A percentile compares a stretch with the other conserved stretches of the same genome.
phyloP scores from a whole-genome alignment of 2,329 filamentous ascomycete genomes.

The Aotearoamyces nothofagi region DNA sequence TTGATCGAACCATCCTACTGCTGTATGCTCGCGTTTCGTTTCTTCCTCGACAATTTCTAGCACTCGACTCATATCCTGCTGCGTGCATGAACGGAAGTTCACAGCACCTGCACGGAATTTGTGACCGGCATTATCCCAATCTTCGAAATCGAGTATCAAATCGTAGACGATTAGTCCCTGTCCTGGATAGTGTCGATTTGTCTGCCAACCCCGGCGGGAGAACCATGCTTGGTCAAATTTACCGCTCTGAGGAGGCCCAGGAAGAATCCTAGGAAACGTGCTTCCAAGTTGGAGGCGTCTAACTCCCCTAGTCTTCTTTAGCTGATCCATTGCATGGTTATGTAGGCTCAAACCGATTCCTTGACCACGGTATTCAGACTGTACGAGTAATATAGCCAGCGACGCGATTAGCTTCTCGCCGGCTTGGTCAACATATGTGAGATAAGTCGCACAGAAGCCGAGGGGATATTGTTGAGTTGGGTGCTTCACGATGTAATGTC shows the following conservation, averaged over 20 bases:
- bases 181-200: constrained; percentile 28
- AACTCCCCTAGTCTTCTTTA: constrained; percentile 34
- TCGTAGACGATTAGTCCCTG: constrained; percentile 35
- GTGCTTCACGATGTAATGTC: constrained; percentile 40
- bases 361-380: constrained; percentile 27
- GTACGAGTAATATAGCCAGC: constrained; percentile 37
- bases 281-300: constrained; percentile 39
- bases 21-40: constrained; percentile 26
- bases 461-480: constrained; percentile 27
- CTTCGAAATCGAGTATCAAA: constrained; percentile 35
- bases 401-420: constrained; percentile 38
- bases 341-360: constrained; percentile 40
- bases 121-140: constrained; percentile 26
- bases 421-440: constrained; percentile 37
- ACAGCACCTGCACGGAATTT: constrained; percentile 28
- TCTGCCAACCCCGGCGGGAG: constrained; percentile 34
- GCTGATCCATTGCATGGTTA: constrained; percentile 31
- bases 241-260: constrained; percentile 32
- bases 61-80: constrained; percentile 29
- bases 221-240: constrained; percentile 33
- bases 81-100: constrained; percentile 16
- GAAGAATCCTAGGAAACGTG: constrained; percentile 41
- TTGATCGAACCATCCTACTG: constrained; percentile 44
- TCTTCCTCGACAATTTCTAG: constrained; percentile 33
- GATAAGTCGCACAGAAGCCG: constrained; percentile 45